Evolutionary conservation across 306 rosid genomes (phyloP), one percentile per base, ranked within the genome.

Genomic region (Acmispon strigosus): DNA sequence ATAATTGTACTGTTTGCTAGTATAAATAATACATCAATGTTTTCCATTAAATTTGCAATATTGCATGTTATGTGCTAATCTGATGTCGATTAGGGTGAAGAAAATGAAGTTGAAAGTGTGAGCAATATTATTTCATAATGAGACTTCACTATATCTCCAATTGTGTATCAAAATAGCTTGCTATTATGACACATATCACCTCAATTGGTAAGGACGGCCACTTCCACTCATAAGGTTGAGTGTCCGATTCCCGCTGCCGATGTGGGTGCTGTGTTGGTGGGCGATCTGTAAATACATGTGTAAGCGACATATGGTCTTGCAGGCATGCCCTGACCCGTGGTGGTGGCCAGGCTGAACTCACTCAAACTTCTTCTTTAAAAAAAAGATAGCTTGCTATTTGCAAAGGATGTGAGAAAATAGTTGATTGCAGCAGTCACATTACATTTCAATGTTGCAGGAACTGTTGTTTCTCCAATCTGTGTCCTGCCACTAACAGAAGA

Each of bases 401-500:
- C 45, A 63, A 34, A 59, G 34, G 24, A 62, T 57, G 37, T 64
- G 69, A 73, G 53, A 50, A 36, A 66, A 34, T 10, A 58, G 45
- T 69, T 52, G 48, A 61, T 67, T 66, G 45, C 36, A 19, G 71
- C 32, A 81, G 2, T 77, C 60, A 0, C 5, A 42, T 39, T 2
- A 69, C 68, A 68, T 56, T 55, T 18, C 16, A 48, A 50, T 49
- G 48, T 50, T 73, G 84, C 76, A 93, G 98, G 95, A 62, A 12
- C 24, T 47, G 86, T 87, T 77, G 78, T 87, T 58, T 86, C 97
- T 70, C 98, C 96, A 74, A 83, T 65, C 32, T 90, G 98, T 75
- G 87, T 70, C 16, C 83, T 94, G 52, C 97, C 98, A 54, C 77
- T 94, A 7, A 90, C 98, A 3, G 96, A 94, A 87, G 95, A 94